Base-by-base conservation (phyloP, 371 early-diverging fungal genomes). In the Sanchytrium tribonematis region DNA sequence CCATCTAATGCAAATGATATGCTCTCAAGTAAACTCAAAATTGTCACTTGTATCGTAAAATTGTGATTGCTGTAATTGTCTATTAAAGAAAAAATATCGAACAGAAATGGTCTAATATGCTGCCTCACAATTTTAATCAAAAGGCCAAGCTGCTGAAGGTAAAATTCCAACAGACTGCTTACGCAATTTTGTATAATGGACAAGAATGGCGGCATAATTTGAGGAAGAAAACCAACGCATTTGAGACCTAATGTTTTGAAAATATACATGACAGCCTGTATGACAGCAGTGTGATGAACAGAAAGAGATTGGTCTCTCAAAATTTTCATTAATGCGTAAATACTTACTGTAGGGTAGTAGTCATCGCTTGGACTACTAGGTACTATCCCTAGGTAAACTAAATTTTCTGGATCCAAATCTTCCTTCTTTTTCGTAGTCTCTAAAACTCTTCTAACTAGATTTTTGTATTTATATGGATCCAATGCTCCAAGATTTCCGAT, bases 401-500 rank as follows among this genome's bases (percentile, higher is more conserved):
- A 22, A 22, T 48, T 48, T 48, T 48, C 48, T 48, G 48, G 48
- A 48, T 48, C 48, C 48, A 48, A 22, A 22, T 48, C 48, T 48
- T 48, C 48, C 22, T 48, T 48, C 22, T 48, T 48, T 12, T 22
- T 48, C 22, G 48, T 48, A 12, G 12, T 22, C 48, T 29, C 16
- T 48, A 67, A 67, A 69, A 12, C 29, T 28, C 2, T 27, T 17
- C 22, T 5, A 16, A n/a, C 1, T 48, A 22, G 31, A n/a, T 30
- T 69, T 48, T 88, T 90, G 77, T 90, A 88, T 69, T 83, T 80
- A 75, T 92, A 91, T 27, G 97, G 95, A 81, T 94, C 95, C 28
- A 97, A 76, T 0, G 97, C 97, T 66, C 97, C 97, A 16, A 97
- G 77, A 29, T 90, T 89, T 71, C 97, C 97, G 74, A 97, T 83